phyloP scores from a whole-genome alignment of 352 stramenopile genomes.

The Phytophthora litchii region DNA sequence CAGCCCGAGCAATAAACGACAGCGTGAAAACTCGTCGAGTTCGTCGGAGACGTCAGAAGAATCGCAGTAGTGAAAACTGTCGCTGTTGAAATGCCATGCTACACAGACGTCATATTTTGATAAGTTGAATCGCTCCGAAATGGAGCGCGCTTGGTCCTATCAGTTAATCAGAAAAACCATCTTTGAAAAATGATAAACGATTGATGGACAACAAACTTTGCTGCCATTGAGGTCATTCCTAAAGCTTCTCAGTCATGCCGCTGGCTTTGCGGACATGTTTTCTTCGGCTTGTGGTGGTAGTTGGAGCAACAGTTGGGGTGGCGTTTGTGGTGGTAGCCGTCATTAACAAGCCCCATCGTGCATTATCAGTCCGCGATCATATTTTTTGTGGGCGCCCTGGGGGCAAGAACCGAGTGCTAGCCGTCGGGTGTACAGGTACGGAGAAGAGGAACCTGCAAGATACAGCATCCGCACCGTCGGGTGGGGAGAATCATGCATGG shows the following conservation, averaged over 20 bases:
- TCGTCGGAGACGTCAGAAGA: conserved; percentile 45
- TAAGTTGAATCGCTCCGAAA: too few relatives aligned
- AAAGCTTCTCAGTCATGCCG: conserved; percentile 4
- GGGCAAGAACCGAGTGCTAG: neutral
- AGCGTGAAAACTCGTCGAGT: conserved; percentile 38
- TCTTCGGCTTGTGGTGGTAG: conserved; percentile 19
- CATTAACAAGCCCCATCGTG: neutral
- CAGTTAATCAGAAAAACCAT: too few relatives aligned
- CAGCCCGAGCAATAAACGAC: conserved; percentile 37
- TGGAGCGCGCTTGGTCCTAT: too few relatives aligned
- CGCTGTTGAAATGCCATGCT: conserved; percentile 3
- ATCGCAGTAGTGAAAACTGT: conserved; percentile 21
- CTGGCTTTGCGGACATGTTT: conserved; percentile 7
- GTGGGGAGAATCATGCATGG: neutral
- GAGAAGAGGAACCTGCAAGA: conserved; percentile 7
- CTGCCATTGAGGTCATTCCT: neutral
- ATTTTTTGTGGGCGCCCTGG: neutral
- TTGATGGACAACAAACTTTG: conserved; percentile 20
- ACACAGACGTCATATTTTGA: too few relatives aligned
- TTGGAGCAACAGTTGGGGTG: conserved; percentile 5
- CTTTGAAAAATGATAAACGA: conserved; percentile 2
- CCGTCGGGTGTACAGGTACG: neutral
- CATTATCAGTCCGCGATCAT: neutral
- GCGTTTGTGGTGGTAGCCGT: conserved; percentile 8
- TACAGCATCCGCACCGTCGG: neutral